Evolutionary conservation across 2,329 filamentous ascomycete genomes (phyloP).

Genomic region (Metarhizium guizhouense): DNA sequence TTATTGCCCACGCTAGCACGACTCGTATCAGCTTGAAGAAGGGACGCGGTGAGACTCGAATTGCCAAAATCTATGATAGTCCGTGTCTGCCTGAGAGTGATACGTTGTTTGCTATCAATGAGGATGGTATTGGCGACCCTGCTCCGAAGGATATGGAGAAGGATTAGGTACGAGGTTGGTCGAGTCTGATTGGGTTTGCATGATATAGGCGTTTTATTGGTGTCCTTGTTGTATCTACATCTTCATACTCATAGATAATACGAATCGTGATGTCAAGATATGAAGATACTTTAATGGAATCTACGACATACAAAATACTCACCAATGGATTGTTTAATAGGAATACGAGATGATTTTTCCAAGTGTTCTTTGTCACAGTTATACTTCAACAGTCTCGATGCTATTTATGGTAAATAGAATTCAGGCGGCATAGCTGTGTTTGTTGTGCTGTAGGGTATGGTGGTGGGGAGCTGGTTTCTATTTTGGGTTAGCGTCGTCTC

Average conservation of each 20-base stretch:
- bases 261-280: too few relatives aligned
- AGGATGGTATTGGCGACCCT: conserved; percentile 93
- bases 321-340: too few relatives aligned
- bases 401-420: too few relatives aligned
- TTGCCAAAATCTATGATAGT: conserved; percentile 99
- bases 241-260: neutral
- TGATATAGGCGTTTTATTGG: neutral
- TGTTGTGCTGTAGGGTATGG: neutral
- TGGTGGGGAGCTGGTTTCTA: conserved; percentile 23
- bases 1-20: conserved; percentile 95
- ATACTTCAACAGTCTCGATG: too few relatives aligned
- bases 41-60: conserved; percentile 85
- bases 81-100: conserved; percentile 95
- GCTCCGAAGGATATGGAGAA: conserved; percentile 93
- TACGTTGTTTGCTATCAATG: conserved; percentile 91
- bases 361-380: too few relatives aligned
- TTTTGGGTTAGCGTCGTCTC: conserved; percentile 25
- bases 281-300: too few relatives aligned
- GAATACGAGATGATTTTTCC: too few relatives aligned
- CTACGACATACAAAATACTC: too few relatives aligned
- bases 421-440: neutral
- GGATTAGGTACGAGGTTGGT: conserved; percentile 34
- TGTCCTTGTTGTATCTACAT: neutral
- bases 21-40: conserved; percentile 94
- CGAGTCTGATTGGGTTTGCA: neutral